Evolutionary conservation across 1,284 basidiomycete species (phyloP), one percentile per base, ranked within the genome.

Genomic region (Ganoderma leucocontextum): DNA sequence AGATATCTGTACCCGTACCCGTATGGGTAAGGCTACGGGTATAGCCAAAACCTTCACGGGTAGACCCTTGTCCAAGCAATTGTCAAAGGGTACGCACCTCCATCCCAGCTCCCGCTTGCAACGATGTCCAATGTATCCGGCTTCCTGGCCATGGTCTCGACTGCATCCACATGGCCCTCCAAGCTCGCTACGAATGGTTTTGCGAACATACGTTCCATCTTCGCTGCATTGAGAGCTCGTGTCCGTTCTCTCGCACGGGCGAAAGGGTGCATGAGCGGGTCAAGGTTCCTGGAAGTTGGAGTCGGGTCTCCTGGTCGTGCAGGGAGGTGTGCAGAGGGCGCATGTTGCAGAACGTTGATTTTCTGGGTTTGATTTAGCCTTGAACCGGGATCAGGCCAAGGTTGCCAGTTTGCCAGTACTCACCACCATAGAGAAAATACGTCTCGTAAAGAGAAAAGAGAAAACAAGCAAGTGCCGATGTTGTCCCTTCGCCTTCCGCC

Each of bases 41-140:
- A 19, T 5, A 42, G 41, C 15, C 41, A 17, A 42, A 42, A 42
- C 15, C 10, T 42, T 19, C 41, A 42, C 41, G 17, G 4, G 15
- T 42, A 42, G 4, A 42, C 41, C 29, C 29, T 29, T 29, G 29
- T 29, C 29, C 29, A 42, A 42, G 15, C 41, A 15, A 17, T 42
- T 19, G 44, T 49, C 4, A 49, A 49, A 49, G 22, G 47, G 2
- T 25, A 19, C 57, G 39, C 35, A 94, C 94, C 94, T 83, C 97
- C 97, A 80, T 99, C 96, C 85, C 96, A 98, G 73, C 95, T 95
- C 33, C 95, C 97, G 73, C 95, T 98, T 0, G 95, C 97, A n/a
- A 98, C 86, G 17, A 91, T 86, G 25, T 90, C 91, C 57, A 98
- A 83, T 2, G 93, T 87, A 25, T 90, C 89, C 38, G 93, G 91